Conservation (phyloP, 2,329 filamentous ascomycete genomes). For the Allantophomopsis cytisporea region DNA sequence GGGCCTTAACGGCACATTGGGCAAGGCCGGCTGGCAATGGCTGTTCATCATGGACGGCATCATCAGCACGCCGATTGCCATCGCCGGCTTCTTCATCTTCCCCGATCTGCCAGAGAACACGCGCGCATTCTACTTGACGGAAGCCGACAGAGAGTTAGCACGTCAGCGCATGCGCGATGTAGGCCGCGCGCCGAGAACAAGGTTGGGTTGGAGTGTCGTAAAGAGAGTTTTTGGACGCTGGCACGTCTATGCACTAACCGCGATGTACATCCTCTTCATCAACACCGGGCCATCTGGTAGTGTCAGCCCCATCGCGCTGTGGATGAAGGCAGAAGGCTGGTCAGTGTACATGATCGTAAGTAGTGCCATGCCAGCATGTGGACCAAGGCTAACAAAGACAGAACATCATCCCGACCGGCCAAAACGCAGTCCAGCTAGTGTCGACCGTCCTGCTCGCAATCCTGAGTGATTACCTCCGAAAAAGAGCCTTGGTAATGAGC, state of each 20-base stretch:
- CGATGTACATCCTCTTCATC: conserved; percentile 25
- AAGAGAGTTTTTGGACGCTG: conserved; percentile 18
- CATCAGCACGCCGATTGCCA: conserved; percentile 16
- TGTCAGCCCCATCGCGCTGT: conserved; percentile 22
- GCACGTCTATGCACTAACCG: conserved; percentile 22
- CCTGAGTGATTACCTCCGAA: conserved; percentile 31
- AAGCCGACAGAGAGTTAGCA: conserved; percentile 8
- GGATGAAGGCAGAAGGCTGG: conserved; percentile 26
- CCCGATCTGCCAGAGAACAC: conserved; percentile 15
- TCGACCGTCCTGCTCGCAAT: conserved; percentile 38
- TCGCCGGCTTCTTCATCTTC: conserved; percentile 15
- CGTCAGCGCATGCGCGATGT: conserved; percentile 13
- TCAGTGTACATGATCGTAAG: conserved; percentile 31
- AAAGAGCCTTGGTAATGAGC: conserved; percentile 18
- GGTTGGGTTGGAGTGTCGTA: conserved; percentile 12
- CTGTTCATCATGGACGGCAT: conserved; percentile 30
- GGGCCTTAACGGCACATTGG: conserved; percentile 22
- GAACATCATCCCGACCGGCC: conserved; percentile 33
- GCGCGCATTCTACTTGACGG: conserved; percentile 11
- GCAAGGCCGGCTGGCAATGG: conserved; percentile 29
- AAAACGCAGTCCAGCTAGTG: conserved; percentile 35
- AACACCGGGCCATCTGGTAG: conserved; percentile 19
- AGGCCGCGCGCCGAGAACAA: conserved; percentile 12
- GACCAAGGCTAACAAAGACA: conserved; percentile 3
- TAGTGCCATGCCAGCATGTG: neutral